Evolutionary conservation across 2,329 filamentous ascomycete genomes (phyloP).

Genomic region (Aspergillus arachidicola): DNA sequence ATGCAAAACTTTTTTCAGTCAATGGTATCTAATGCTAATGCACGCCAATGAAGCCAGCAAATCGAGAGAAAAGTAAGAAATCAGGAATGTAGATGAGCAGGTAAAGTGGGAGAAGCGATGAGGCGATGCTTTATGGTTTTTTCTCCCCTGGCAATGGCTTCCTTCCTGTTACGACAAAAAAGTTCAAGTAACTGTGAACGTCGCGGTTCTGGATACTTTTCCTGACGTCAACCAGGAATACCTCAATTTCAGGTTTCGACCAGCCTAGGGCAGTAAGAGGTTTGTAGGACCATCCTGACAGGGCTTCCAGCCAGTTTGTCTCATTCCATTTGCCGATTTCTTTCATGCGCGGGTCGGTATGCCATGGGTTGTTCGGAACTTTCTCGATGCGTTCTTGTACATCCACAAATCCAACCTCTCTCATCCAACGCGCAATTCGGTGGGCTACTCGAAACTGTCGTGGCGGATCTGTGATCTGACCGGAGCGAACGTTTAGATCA

Average conservation of each 20-base stretch:
- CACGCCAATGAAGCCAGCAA: constrained; percentile 16
- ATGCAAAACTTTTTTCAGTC: constrained; percentile 25
- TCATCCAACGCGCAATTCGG: constrained; percentile 57
- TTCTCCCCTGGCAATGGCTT: constrained; percentile 33
- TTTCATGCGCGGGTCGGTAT: constrained; percentile 50
- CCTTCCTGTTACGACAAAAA: constrained; percentile 42
- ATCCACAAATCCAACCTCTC: constrained; percentile 60
- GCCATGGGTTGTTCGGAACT: constrained; percentile 57
- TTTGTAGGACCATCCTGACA: constrained; percentile 49
- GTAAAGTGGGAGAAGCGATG: background rate
- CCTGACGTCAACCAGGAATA: constrained; percentile 48
- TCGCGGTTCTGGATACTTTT: constrained; percentile 43
- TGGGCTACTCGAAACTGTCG: constrained; percentile 57
- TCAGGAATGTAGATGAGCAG: constrained; percentile 1
- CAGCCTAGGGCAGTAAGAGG: constrained; percentile 45
- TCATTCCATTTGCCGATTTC: constrained; percentile 54
- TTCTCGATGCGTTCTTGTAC: constrained; percentile 57
- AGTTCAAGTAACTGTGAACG: constrained; percentile 46
- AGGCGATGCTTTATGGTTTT: background rate
- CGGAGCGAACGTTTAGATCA: constrained; percentile 44
- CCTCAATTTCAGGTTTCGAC: constrained; percentile 50
- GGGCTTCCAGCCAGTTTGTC: constrained; percentile 47
- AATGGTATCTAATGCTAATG: constrained; percentile 35
- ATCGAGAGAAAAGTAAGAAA: constrained; percentile 18
- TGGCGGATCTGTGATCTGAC: constrained; percentile 46